Evolutionary conservation across 106 monocot species (phyloP), one percentile per base, ranked within the genome.

Genomic region (Triglochin maritima): DNA sequence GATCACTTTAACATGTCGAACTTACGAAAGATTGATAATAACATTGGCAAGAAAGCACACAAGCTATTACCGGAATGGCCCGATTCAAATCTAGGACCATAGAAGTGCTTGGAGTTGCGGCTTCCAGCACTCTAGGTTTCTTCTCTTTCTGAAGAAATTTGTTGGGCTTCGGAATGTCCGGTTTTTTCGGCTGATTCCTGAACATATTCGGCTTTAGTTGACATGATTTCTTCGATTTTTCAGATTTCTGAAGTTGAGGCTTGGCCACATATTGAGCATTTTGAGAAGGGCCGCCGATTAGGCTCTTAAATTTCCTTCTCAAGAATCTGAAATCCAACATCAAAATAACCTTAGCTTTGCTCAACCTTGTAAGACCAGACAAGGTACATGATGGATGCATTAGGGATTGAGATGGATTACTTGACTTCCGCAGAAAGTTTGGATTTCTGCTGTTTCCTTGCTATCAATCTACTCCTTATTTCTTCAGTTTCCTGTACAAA

Each of bases 61-160:
- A 12, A 15, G 42, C 8, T 12, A 14, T 80, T 81, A 83, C 89
- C 72, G 80, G 85, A 3, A 74, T 49, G 0, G 81, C 63, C 80
- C 83, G 85, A 64, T 89, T 89, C 65, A 85, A 76, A 57, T 89
- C 89, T 50, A 89, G 59, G 6, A 78, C 49, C 42, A 64, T 17
- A 62, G 73, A 44, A 12, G 60, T 50, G 15, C 51, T 89, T 29
- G 76, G 71, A 46, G 57, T 2, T 47, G 66, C 54, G 73, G 64
- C 66, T 67, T 82, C 71, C 57, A 43, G 75, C n/a, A 53, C 49
- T 68, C 60, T 80, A 14, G 70, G 55, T 42, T 59, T 79, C 16
- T 60, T 54, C 11, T 78, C 81, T 47, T 77, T 60, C 8, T 46
- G 42, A 15, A 65, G 8, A 8, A 44, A 9, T 44, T 64, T 62